Base-by-base conservation (phyloP, 805 yeast species). In the Candida michaelii region DNA sequence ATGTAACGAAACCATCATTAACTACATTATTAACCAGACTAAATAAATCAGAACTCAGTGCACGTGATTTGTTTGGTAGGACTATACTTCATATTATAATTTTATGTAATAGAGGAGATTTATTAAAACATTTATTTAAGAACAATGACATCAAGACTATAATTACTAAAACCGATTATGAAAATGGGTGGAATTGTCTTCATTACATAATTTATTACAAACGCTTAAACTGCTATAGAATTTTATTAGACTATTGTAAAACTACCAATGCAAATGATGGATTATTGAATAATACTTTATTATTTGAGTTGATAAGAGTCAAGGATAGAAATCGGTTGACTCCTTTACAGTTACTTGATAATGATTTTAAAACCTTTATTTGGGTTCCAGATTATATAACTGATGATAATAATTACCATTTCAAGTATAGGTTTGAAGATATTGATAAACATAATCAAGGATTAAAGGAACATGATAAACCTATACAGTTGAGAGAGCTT, bases 171-270 rank as follows among this genome's bases (percentile, higher is more conserved):
- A 62, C 69, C 2, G 97, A 90, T 59, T 67, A 66, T 40, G 97
- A 89, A 60, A 87, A 79, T 55, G 85, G 88, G 1, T 89, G 95
- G 84, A 85, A 86, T 32, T 79, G 88, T 18, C 66, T 90, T 21
- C 97, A 90, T 59, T 76, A 80, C 46, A 79, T 89, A 3, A 64
- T 85, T 11, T 77, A 69, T 49, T 64, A 76, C 47, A 85, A 80
- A 25, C 70, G 83, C 42, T 62, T 83, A 31, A 55, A 73, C 14
- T 75, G 84, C 54, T 80, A 83, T 8, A 73, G 70, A 40, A 59
- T 58, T 1, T 42, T 70, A 15, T 38, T 66, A 18, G 67, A 65
- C 16, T 53, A 53, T 45, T 53, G 63, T 24, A 53, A 39, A 27
- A 11, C 46, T 27, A 21, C 29, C 1, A 40, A 32, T 39, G 33